Conservation (phyloP, 306 rosid species). For the Datisca glomerata region DNA sequence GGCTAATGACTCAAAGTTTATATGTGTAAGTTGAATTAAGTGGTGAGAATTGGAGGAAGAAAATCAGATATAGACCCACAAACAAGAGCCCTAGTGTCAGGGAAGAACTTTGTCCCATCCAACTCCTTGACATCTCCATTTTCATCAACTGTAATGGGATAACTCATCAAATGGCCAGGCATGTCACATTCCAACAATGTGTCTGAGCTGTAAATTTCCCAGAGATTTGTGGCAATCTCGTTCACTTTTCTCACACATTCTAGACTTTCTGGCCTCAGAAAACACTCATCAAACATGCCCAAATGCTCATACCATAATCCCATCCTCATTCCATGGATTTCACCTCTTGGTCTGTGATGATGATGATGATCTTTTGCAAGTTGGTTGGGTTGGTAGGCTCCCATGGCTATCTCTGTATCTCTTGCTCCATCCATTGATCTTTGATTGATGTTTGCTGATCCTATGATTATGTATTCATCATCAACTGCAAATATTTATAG, state of each 20-base stretch:
- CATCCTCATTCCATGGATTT: constrained; percentile 40
- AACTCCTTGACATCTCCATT: constrained; percentile 23
- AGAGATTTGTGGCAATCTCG: constrained; percentile 14
- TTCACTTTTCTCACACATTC: constrained; percentile 31
- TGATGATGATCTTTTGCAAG: constrained; percentile 9
- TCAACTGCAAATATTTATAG: constrained; percentile 19
- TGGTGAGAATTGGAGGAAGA: constrained; percentile 35
- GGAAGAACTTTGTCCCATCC: constrained; percentile 22
- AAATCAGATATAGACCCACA: constrained; percentile 28
- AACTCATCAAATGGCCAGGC: constrained; percentile 39
- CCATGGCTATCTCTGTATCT: constrained; percentile 46
- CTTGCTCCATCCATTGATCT: constrained; percentile 44
- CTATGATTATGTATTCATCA: constrained; percentile 39
- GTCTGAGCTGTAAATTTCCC: constrained; percentile 18
- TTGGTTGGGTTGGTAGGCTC: constrained; percentile 40
- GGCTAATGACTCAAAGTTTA: too few species aligned
- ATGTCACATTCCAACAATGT: constrained; percentile 18
- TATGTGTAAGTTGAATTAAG: too few species aligned
- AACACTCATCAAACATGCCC: constrained; percentile 21
- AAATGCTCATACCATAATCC: constrained; percentile 46
- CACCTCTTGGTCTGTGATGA: constrained; percentile 33
- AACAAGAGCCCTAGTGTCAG: constrained; percentile 30
- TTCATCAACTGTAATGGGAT: constrained; percentile 22
- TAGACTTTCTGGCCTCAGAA: constrained; percentile 23
- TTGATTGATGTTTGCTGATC: constrained; percentile 44